These are phyloP conservation scores for Amanita fuliginea DNA, from an alignment of 768 basidiomycete genomes.

Conservation along the genomic window DNA sequence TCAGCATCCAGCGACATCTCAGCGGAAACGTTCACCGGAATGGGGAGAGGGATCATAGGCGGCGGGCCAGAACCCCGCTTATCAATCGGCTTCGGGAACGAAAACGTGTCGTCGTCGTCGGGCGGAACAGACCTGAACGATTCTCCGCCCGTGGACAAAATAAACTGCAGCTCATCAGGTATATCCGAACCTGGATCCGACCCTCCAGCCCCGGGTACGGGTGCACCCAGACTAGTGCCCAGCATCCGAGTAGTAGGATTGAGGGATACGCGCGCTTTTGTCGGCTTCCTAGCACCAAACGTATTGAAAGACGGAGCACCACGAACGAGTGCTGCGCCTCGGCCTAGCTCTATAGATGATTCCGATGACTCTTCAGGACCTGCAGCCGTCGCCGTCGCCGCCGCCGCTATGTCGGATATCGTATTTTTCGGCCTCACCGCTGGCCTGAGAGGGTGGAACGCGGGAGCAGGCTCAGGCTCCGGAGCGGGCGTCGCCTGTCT, in stretches of 20 bases:
- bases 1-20: slow-evolving; percentile 14
- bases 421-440: slow-evolving; percentile 21
- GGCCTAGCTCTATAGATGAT: slow-evolving; percentile 15
- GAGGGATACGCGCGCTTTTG: neutral
- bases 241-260: no score
- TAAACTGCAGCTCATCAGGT: slow-evolving; percentile 63
- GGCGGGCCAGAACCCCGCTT: neutral
- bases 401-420: neutral
- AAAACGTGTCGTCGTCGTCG: slow-evolving; percentile 22
- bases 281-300: slow-evolving; percentile 20
- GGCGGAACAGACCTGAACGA: slow-evolving; percentile 9
- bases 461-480: slow-evolving; percentile 42
- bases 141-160: slow-evolving; percentile 34
- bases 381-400: neutral
- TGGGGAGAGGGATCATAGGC: neutral
- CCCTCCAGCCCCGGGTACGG: slow-evolving; percentile 34
- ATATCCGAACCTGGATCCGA: slow-evolving; percentile 71
- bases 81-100: slow-evolving; percentile 12
- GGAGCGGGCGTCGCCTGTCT: slow-evolving; percentile 48
- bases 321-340: slow-evolving; percentile 15
- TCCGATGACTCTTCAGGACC: slow-evolving; percentile 10
- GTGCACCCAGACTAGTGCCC: no score
- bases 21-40: neutral
- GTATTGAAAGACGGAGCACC: slow-evolving; percentile 26
- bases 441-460: slow-evolving; percentile 49